Evolutionary conservation across 129 eudicot species (phyloP), one percentile per base, ranked within the genome.

Genomic region (Deinandra increscens): DNA sequence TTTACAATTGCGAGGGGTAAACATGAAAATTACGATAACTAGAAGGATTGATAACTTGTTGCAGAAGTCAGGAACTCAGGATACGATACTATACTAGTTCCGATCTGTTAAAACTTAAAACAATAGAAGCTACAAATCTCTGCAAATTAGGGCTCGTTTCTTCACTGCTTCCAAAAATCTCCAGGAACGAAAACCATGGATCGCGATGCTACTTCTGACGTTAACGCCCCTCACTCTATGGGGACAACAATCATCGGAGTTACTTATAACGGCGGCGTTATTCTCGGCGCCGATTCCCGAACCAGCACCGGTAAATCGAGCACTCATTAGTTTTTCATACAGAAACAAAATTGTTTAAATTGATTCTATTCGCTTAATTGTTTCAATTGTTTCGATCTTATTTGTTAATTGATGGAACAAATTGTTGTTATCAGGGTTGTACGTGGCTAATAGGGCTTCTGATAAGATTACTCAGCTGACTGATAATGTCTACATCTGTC

Each of bases 391-490:
- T 50, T 14, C 10, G 20, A 9, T 73, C 6, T 33, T 55, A 2
- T 51, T 7, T 43, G 8, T 37, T n/a, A 31, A 13, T 60, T n/a
- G 9, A 18, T 43, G 34, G 50, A 0, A 58, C 9, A 20, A 20
- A 54, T 49, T 19, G 13, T 53, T 33, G 6, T 37, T 33, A 36
- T 67, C 48, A 91, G 97, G 97, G 7, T 70, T 87, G 84, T 91
- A 91, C 62, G 97, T 91, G 58, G 97, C 97, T 7, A 91, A 91
- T 75, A 80, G 97, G 76, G 97, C 97, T 14, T 91, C 97, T 5
- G 92, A 91, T 62, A 87, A 91, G 88, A 87, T 87, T 67, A 91
- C 95, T 11, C 86, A 91, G 82, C 76, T 91, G 70, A 85, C 95
- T 19, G 97, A 91, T 26, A 87, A 87, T 79, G 95, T 91, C 49